Evolutionary conservation across 73 alveolate genomes (phyloP), one percentile per base, ranked within the genome.

Genomic region (Tetrahymena elliotti): DNA sequence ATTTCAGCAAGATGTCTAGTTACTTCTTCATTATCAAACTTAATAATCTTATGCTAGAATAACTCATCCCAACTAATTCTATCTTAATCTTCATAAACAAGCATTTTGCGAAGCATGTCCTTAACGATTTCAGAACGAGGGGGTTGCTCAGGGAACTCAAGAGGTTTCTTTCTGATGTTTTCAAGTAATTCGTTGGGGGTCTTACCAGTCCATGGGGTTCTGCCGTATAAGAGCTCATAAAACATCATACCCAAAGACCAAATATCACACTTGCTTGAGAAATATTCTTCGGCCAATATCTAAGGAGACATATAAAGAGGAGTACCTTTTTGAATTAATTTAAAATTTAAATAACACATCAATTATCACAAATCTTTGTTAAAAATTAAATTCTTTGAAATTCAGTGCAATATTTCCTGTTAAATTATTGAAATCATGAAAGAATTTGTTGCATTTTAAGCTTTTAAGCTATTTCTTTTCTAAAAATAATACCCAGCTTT

Each of bases 271-370:
- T 93, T 93, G 4, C 94, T 92, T 18, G 84, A 54, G 84, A 93
- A 95, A 52, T 54, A 37, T 20, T 84, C 94, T 93, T 37, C 93
- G 11, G 68, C 96, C 39, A 95, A 93, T 8, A 95, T 93, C 84
- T 95, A 39, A 10, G 97, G 97, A 34, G 96, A 20, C 97, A 95
- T 95, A 33, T 93, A 95, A 33, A 95, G 94, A 16, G 97, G 97
- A 52, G 97, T 93, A 13, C 97, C 97, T 18, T 83, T 38, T 33
- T 83, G 84, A 18, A 94, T 38, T 34, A 94, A 94, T 84, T 84
- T 83, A 47, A 47, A 12, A 47, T 12, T 5, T 47, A 10, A 10
- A 15, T 47, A 18, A 47, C 20, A 18, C 9, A 47, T 47, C 20
- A 18, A 18, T 18, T 2, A 47, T 47, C 82, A 4, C 31, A 47